A percentile compares a stretch with the other conserved stretches of the same genome.
phyloP scores from a whole-genome alignment of 2,329 filamentous ascomycete species.

The Aureobasidium zeae region DNA sequence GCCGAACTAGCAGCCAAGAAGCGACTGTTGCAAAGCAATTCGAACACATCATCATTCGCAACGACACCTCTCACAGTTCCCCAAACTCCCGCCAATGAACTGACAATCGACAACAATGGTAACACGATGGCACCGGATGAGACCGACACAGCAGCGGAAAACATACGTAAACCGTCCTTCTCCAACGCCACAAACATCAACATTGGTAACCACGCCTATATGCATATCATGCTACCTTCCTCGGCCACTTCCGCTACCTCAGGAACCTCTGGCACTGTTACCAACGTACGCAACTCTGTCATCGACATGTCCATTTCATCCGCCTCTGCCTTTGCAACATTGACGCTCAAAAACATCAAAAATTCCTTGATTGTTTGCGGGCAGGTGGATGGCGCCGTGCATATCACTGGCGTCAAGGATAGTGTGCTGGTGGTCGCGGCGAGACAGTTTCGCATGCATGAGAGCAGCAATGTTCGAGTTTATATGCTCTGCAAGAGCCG shows the following conservation, averaged over 20 bases:
- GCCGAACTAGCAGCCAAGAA: slow-evolving; percentile 40
- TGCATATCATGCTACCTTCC: slow-evolving; percentile 68
- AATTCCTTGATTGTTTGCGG: slow-evolving; percentile 69
- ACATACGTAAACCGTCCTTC: slow-evolving; percentile 42
- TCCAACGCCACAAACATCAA: slow-evolving; percentile 47
- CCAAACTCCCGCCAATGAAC: slow-evolving; percentile 22
- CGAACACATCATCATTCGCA: slow-evolving; percentile 31
- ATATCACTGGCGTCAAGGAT: slow-evolving; percentile 66
- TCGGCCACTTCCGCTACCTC: slow-evolving; percentile 62
- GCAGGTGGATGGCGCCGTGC: slow-evolving; percentile 67
- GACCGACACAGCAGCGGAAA: neutral
- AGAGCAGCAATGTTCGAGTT: slow-evolving; percentile 69
- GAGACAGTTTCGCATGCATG: slow-evolving; percentile 88
- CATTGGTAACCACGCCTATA: slow-evolving; percentile 49
- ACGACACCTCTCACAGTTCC: slow-evolving; percentile 26
- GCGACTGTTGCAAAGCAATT: slow-evolving; percentile 16
- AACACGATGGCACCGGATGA: neutral
- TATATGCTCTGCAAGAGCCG: slow-evolving; percentile 75
- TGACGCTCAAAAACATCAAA: slow-evolving; percentile 60
- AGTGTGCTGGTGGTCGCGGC: slow-evolving; percentile 70
- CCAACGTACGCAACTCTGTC: slow-evolving; percentile 59
- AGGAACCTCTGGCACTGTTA: slow-evolving; percentile 56
- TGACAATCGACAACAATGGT: slow-evolving; percentile 11
- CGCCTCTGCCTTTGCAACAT: slow-evolving; percentile 53
- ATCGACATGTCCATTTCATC: slow-evolving; percentile 54